These are phyloP conservation scores for Diplodia intermedia DNA, from an alignment of 2,329 filamentous ascomycete genomes.

Conservation along the genomic window DNA sequence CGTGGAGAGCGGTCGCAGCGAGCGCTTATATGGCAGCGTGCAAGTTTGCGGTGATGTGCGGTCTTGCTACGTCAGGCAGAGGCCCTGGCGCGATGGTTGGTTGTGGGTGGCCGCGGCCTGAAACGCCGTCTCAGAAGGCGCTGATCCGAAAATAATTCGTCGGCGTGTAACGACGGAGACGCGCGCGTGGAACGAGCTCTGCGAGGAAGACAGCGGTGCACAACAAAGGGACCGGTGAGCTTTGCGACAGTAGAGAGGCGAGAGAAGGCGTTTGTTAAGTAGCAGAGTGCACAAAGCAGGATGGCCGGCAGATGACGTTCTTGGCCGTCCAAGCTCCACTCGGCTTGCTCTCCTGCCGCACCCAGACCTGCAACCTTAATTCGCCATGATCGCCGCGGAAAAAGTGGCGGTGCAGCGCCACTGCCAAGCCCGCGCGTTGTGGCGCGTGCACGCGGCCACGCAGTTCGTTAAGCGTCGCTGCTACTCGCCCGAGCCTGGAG, in stretches of 20 bases:
- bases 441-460: constrained; percentile 14
- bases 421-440: constrained; percentile 12
- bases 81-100: constrained; percentile 41
- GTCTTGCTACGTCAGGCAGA: constrained; percentile 27
- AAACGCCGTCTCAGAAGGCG: constrained; percentile 46
- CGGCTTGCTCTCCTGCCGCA: neutral
- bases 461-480: constrained; percentile 8
- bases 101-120: constrained; percentile 41
- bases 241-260: neutral
- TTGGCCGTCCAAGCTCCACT: constrained; percentile 10
- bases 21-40: constrained; percentile 33
- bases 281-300: constrained; percentile 21
- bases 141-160: constrained; percentile 26
- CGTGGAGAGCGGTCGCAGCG: constrained; percentile 19
- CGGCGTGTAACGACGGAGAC: constrained; percentile 12
- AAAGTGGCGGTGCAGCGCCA: constrained; percentile 16
- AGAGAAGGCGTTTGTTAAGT: constrained; percentile 18
- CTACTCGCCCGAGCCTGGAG: constrained; percentile 15
- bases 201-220: neutral
- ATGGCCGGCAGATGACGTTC: constrained; percentile 23
- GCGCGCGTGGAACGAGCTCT: constrained; percentile 13
- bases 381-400: neutral
- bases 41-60: constrained; percentile 33
- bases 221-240: constrained; percentile 21
- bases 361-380: constrained; percentile 21